phyloP scores from a whole-genome alignment of 176 grass and related monocot species.

The Typha latifolia region DNA sequence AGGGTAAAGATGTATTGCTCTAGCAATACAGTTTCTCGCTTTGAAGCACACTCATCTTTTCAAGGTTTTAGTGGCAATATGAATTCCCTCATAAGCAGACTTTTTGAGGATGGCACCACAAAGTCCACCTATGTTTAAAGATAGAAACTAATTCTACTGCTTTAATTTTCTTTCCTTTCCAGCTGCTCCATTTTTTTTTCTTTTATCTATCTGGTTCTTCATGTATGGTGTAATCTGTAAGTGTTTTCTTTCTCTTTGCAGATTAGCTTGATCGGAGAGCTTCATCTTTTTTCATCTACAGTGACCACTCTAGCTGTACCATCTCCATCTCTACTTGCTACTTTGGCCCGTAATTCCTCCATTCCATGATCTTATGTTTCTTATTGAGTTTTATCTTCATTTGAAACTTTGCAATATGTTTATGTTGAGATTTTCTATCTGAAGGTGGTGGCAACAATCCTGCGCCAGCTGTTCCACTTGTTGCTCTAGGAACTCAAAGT shows the following conservation, averaged over 20 bases:
- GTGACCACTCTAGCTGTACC: slow-evolving; percentile 91
- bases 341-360: slow-evolving; percentile 69
- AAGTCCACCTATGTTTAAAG: not conserved
- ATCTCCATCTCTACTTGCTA: slow-evolving; percentile 94
- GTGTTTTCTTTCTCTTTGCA: slow-evolving; percentile 33
- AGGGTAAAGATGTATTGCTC: too few relatives aligned
- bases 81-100: too few relatives aligned
- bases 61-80: too few relatives aligned
- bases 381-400: not conserved
- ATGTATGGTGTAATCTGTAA: not conserved
- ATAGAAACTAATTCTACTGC: not conserved
- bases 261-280: slow-evolving; percentile 92
- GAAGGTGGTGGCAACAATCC: slow-evolving; percentile 98
- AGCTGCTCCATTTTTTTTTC: not conserved
- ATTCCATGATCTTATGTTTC: slow-evolving; percentile 15
- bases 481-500: slow-evolving; percentile 89
- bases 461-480: slow-evolving; percentile 93
- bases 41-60: too few relatives aligned
- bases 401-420: not conserved
- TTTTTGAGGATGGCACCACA: too few relatives aligned
- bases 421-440: slow-evolving; percentile 19
- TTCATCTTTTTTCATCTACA: slow-evolving; percentile 99
- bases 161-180: not conserved
- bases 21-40: too few relatives aligned
- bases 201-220: not conserved